These are phyloP conservation scores for Cyberlindnera subsufficiens DNA, from an alignment of 805 yeast species.

Conservation along the genomic window DNA sequence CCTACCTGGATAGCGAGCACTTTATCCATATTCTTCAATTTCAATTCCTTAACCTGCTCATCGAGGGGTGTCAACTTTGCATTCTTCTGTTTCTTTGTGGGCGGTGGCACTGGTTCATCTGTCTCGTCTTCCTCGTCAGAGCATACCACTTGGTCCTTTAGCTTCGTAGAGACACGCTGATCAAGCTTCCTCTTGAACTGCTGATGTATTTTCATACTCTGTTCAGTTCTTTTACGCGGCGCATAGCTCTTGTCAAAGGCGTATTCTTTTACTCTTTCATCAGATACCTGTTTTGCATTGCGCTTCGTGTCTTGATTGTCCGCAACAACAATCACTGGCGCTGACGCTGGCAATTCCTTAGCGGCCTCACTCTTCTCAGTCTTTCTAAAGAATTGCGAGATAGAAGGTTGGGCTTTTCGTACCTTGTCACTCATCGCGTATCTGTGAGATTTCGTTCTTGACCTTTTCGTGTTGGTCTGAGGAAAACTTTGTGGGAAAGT, in stretches of 20 bases:
- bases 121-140: constrained; percentile 6
- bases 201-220: constrained; percentile 2
- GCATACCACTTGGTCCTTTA: background rate
- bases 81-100: constrained; percentile 7
- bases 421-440: background rate
- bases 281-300: background rate
- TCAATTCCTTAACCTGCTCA: constrained; percentile 66
- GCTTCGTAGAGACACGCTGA: background rate
- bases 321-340: background rate
- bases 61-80: constrained; percentile 69
- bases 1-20: constrained; percentile 84
- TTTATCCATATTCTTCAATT: constrained; percentile 55
- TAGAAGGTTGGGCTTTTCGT: background rate
- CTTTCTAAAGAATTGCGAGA: constrained; percentile 1
- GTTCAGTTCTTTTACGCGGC: constrained; percentile 1
- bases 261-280: constrained; percentile 2
- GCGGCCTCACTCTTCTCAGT: no score
- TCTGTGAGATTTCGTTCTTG: background rate
- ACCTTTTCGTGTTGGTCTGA: no score
- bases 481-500: no score
- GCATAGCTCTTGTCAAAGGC: constrained; percentile 2
- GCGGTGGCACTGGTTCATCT: constrained; percentile 2
- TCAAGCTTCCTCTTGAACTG: constrained; percentile 6
- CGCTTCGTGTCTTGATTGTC: background rate
- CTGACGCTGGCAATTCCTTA: background rate